These are phyloP conservation scores for Suillus brevipes DNA, from an alignment of 768 basidiomycete genomes.

Conservation along the genomic window DNA sequence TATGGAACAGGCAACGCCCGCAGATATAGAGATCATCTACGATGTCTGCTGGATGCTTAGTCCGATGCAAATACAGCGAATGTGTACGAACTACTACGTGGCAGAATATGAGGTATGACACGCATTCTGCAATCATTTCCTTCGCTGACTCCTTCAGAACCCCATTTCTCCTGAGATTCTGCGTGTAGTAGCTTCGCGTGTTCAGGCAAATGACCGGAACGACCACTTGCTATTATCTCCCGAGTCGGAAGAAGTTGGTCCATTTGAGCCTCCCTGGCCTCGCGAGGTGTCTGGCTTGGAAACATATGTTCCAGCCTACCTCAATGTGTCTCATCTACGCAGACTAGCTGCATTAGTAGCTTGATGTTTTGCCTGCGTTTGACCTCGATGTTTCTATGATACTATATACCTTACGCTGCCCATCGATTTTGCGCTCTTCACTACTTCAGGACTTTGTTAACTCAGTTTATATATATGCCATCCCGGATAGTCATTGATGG, in stretches of 20 bases:
- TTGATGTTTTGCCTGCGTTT: slow-evolving; percentile 35
- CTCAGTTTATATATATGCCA: neutral
- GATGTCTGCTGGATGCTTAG: slow-evolving; percentile 99
- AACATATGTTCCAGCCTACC: slow-evolving; percentile 92
- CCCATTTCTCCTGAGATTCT: slow-evolving; percentile 98
- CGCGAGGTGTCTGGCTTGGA: slow-evolving; percentile 95
- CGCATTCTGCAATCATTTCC: neutral
- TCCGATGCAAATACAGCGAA: slow-evolving; percentile 98
- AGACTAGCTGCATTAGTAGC: slow-evolving; percentile 85
- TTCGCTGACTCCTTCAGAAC: slow-evolving; percentile 50
- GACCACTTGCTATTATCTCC: slow-evolving; percentile 95
- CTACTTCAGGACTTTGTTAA: slow-evolving; percentile 14
- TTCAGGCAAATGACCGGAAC: slow-evolving; percentile 94
- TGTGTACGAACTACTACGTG: slow-evolving; percentile 98
- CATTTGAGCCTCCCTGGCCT: slow-evolving; percentile 90
- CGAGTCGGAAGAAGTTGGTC: slow-evolving; percentile 95
- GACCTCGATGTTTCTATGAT: slow-evolving; percentile 3
- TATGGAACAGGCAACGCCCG: slow-evolving; percentile 70
- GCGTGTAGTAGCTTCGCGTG: slow-evolving; percentile 92
- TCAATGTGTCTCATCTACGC: slow-evolving; percentile 86
- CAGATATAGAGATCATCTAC: slow-evolving; percentile 98
- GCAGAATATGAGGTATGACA: slow-evolving; percentile 90
- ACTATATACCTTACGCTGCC: slow-evolving; percentile 7
- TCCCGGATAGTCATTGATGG: neutral
- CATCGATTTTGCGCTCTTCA: slow-evolving; percentile 11